Evolutionary conservation across 2,329 filamentous ascomycete species (phyloP).

Genomic region (Pseudofabraea citricarpa): DNA sequence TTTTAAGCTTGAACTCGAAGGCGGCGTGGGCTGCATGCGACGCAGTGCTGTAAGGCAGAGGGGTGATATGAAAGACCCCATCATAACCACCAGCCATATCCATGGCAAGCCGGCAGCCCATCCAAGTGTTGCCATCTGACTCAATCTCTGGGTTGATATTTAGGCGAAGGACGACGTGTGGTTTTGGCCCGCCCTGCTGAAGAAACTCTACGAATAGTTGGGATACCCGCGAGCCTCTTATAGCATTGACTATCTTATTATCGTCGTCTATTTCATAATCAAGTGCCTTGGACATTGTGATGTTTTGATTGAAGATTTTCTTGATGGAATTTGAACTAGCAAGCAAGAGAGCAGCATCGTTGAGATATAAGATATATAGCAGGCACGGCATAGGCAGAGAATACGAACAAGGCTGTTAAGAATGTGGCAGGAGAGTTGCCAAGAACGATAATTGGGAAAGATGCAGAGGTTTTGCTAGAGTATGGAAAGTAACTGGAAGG

Average conservation of each 20-base stretch:
- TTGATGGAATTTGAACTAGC: too few species aligned
- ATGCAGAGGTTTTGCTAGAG: too few species aligned
- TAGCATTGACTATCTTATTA: not conserved
- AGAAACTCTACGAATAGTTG: conserved; percentile 1
- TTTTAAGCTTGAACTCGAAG: not conserved
- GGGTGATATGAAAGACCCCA: conserved; percentile 1
- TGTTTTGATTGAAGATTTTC: too few species aligned
- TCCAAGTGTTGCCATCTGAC: not conserved
- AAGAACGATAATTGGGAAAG: too few species aligned
- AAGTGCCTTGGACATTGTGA: too few species aligned
- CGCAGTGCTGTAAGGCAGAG: not conserved
- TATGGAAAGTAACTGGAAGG: too few species aligned
- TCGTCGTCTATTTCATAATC: not conserved
- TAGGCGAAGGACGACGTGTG: not conserved
- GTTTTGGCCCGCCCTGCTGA: conserved; percentile 1
- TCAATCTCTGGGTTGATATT: not conserved
- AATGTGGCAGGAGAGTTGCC: too few species aligned
- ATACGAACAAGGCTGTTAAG: too few species aligned
- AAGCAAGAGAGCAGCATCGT: too few species aligned
- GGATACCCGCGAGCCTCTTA: not conserved
- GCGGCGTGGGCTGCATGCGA: not conserved
- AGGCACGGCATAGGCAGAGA: too few species aligned
- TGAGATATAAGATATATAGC: too few species aligned
- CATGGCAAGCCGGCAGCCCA: conserved; percentile 1
- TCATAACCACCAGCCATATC: not conserved